Evolutionary conservation across 2,329 filamentous ascomycete species (phyloP).

Genomic region (Lachnellula willkommii): DNA sequence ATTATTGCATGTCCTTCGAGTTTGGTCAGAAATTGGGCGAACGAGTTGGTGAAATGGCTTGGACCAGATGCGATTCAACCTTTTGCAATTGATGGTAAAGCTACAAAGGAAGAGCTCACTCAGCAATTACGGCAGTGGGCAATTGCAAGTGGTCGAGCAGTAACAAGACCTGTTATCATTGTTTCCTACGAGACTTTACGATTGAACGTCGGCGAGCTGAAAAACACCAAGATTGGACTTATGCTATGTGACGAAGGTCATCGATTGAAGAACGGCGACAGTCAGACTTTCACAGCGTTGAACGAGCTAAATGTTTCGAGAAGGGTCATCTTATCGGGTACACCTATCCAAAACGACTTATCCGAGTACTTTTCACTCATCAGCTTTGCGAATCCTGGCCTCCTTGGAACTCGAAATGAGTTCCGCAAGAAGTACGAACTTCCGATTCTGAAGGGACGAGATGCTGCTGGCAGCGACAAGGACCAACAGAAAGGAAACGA

Average conservation of each 20-base stretch:
- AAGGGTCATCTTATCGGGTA: constrained; percentile 91
- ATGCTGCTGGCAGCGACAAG: constrained; percentile 79
- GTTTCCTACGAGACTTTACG: constrained; percentile 96
- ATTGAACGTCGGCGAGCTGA: constrained; percentile 84
- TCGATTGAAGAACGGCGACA: constrained; percentile 93
- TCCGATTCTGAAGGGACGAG: constrained; percentile 84
- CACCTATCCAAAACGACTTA: constrained; percentile 97
- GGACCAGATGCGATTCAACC: constrained; percentile 85
- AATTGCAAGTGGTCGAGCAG: constrained; percentile 79
- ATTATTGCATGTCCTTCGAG: constrained; percentile 96
- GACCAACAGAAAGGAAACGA: constrained; percentile 81
- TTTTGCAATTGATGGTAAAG: constrained; percentile 96
- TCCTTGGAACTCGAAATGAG: constrained; percentile 81
- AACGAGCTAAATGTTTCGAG: constrained; percentile 86
- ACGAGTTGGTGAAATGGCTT: constrained; percentile 94
- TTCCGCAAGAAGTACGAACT: constrained; percentile 93
- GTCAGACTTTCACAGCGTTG: constrained; percentile 86
- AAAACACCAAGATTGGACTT: constrained; percentile 82
- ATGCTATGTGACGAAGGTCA: constrained; percentile 96
- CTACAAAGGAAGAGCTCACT: constrained; percentile 86
- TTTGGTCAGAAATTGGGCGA: constrained; percentile 96
- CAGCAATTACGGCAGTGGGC: constrained; percentile 92
- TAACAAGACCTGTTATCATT: constrained; percentile 90
- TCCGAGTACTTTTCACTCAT: constrained; percentile 95
- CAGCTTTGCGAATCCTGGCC: constrained; percentile 91